Evolutionary conservation across 2,329 filamentous ascomycete genomes (phyloP).

Genomic region (Claviceps capensis): DNA sequence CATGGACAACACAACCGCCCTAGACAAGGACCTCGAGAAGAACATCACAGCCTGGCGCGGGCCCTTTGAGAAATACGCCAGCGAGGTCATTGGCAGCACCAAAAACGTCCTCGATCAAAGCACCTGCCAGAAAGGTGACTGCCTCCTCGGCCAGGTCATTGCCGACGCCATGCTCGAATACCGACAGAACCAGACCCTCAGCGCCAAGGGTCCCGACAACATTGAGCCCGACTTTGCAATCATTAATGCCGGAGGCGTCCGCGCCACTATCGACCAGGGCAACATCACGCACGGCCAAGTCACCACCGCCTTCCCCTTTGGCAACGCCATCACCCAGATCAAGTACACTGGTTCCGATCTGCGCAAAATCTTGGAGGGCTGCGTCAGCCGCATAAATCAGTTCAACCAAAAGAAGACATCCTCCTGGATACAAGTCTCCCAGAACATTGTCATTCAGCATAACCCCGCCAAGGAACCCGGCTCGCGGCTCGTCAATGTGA

Average conservation of each 20-base stretch:
- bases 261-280: slow-evolving; percentile 47
- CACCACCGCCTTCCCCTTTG: slow-evolving; percentile 51
- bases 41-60: slow-evolving; percentile 44
- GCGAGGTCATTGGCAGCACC: slow-evolving; percentile 23
- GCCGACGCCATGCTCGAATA: slow-evolving; percentile 48
- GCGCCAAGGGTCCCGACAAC: slow-evolving; percentile 13
- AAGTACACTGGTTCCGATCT: slow-evolving; percentile 37
- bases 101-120: slow-evolving; percentile 44
- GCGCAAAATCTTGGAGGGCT: slow-evolving; percentile 45
- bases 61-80: slow-evolving; percentile 47
- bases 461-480: slow-evolving; percentile 36
- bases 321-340: slow-evolving; percentile 49
- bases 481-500: slow-evolving; percentile 37
- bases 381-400: slow-evolving; percentile 39
- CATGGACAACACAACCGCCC: slow-evolving; percentile 44
- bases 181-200: slow-evolving; percentile 32
- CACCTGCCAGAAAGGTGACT: slow-evolving; percentile 44
- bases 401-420: slow-evolving; percentile 38
- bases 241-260: slow-evolving; percentile 51
- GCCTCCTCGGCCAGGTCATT: slow-evolving; percentile 41
- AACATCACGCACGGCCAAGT: slow-evolving; percentile 50
- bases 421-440: slow-evolving; percentile 47
- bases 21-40: slow-evolving; percentile 41
- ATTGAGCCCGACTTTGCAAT: slow-evolving; percentile 38
- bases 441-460: slow-evolving; percentile 41